Percentiles rank a stretch among this genome's conserved stretches.
Evolutionary conservation across 1,284 basidiomycete species (phyloP).

Genomic region (Neonothopanus nambi): DNA sequence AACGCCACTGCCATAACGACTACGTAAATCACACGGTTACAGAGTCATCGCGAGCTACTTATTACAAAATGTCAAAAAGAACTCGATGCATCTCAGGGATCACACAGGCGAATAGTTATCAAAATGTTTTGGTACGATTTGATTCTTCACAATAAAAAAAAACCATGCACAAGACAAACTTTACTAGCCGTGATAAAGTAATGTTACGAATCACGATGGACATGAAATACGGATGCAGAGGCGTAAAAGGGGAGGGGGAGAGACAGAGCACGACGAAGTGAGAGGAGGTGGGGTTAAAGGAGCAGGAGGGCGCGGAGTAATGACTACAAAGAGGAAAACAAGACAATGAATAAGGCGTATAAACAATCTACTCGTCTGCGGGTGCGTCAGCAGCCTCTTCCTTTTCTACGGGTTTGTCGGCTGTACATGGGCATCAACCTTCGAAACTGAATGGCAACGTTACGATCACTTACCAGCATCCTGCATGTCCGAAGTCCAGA

Average conservation of each 20-base stretch:
- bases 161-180: conserved; percentile 8
- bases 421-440: conserved; percentile 25
- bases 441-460: background rate
- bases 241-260: background rate
- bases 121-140: conserved; percentile 1
- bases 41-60: no score
- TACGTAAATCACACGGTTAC: no score
- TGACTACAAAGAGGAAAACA: conserved; percentile 21
- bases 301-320: conserved; percentile 18
- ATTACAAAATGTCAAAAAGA: no score
- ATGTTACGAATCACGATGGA: conserved; percentile 3
- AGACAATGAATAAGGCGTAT: conserved; percentile 27
- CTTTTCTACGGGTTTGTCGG: conserved; percentile 73
- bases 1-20: background rate
- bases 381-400: conserved; percentile 59
- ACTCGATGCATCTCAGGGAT: no score
- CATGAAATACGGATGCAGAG: conserved; percentile 1
- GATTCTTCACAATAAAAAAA: conserved; percentile 9
- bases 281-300: conserved; percentile 3
- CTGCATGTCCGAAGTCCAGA: conserved; percentile 98
- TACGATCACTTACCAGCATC: conserved; percentile 63
- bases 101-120: no score
- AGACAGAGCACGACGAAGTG: background rate
- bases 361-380: conserved; percentile 55
- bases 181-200: conserved; percentile 11